phyloP scores from a whole-genome alignment of 176 grass and related monocot species.

The Bonia amplexicaulis region DNA sequence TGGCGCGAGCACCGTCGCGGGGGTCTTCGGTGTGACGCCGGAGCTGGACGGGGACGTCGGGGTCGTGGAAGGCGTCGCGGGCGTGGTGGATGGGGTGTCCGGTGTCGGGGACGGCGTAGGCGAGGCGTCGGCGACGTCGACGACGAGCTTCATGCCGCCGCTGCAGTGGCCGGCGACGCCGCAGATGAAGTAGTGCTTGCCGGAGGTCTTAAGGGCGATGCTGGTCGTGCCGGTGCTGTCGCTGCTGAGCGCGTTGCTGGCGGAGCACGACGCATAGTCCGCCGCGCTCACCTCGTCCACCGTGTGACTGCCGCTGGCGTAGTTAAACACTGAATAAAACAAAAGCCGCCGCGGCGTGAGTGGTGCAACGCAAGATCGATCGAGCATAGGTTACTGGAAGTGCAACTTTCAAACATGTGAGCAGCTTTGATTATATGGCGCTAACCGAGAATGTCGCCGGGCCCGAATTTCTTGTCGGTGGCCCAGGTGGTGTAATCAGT shows the following conservation, averaged over 20 bases:
- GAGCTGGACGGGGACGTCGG: slow-evolving; percentile 30
- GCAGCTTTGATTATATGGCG: neutral
- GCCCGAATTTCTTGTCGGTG: slow-evolving; percentile 43
- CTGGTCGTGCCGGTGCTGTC: slow-evolving; percentile 54
- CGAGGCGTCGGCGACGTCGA: slow-evolving; percentile 35
- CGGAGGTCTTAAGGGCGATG: slow-evolving; percentile 60
- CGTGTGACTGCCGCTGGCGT: slow-evolving; percentile 45
- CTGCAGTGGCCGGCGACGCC: slow-evolving; percentile 59
- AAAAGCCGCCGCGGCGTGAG: neutral
- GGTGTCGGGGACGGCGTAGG: slow-evolving; percentile 17
- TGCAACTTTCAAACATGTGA: too few relatives aligned
- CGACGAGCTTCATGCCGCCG: slow-evolving; percentile 71
- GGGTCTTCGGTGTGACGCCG: slow-evolving; percentile 26
- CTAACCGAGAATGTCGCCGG: slow-evolving; percentile 63
- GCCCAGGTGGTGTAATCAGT: slow-evolving; percentile 70
- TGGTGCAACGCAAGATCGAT: neutral
- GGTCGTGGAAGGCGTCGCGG: neutral
- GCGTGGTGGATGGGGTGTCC: slow-evolving; percentile 12
- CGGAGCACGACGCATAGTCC: slow-evolving; percentile 67
- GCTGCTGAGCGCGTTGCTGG: slow-evolving; percentile 47
- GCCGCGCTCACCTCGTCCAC: slow-evolving; percentile 64
- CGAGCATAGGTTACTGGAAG: too few relatives aligned
- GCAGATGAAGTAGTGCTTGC: slow-evolving; percentile 87
- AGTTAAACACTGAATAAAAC: slow-evolving; percentile 57
- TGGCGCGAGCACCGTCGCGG: neutral